Base-by-base conservation (phyloP, 2,329 filamentous ascomycete genomes). In the Botrytis elliptica region DNA sequence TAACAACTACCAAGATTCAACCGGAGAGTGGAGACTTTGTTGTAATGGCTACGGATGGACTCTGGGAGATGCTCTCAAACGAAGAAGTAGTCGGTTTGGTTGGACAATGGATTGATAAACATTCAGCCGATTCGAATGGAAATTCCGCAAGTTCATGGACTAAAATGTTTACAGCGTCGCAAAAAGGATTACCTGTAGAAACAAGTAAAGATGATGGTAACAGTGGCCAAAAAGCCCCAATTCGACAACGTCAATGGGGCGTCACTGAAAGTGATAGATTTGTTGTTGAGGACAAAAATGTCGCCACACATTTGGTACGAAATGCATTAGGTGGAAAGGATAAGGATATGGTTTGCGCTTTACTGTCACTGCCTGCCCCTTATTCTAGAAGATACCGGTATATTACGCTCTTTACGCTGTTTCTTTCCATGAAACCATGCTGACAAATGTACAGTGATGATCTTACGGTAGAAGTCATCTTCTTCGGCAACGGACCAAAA, bases 21-120 rank as follows among this genome's bases (percentile, higher is more conserved):
- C 96, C 96, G 1, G 89, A 93, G 71, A 93, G 93, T 76, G 95
- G 95, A 64, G 96, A 99, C 81, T 99, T 99, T 79, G 87, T 99
- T 20, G 95, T 99, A 75, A 91, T 99, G 86, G 96, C 96, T 36
- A 98, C 96, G 0, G 96, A 99, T 81, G 96, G 96, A 6, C 87
- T 99, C 0, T 99, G 96, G 96, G 96, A 99, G 84, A 98, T 98
- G 96, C 87, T 99, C 75, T 98, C 94, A 66, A 99, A 98, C 79
- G 96, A 99, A 81, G 96, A 99, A 85, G 96, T 98, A 1, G 93
- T 99, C 69, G 96, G 96, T 0, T 89, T 99, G 3, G 96, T 99
- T 7, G 97, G 95, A 25, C 94, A 97, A 82, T 99, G 96, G 96
- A 90, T 99, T 66, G 96, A 99, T 82, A 90, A 89, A 36, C 92